These are phyloP conservation scores for Venturia effusa DNA, from an alignment of 2,329 filamentous ascomycete species.

Conservation along the genomic window DNA sequence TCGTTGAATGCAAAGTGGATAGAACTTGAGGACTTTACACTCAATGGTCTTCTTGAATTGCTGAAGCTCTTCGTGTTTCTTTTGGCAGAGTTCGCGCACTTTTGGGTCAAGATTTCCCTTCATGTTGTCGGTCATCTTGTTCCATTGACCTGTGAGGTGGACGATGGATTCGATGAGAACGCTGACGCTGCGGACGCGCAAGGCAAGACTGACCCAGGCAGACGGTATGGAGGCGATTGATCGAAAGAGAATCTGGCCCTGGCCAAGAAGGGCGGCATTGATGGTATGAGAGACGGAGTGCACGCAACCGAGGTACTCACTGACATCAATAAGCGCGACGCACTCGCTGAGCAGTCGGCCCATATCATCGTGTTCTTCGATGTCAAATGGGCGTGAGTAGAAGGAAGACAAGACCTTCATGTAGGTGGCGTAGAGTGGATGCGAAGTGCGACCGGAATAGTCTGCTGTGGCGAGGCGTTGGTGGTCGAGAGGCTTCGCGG, in stretches of 20 bases:
- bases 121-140: slow-evolving; percentile 14
- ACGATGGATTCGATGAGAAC: slow-evolving; percentile 36
- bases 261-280: slow-evolving; percentile 36
- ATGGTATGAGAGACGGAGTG: slow-evolving; percentile 33
- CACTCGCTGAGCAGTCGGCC: slow-evolving; percentile 28
- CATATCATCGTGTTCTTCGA: slow-evolving; percentile 16
- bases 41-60: slow-evolving; percentile 16
- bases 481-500: background rate
- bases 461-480: slow-evolving; percentile 1
- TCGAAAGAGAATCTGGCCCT: slow-evolving; percentile 35
- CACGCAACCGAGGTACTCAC: slow-evolving; percentile 35
- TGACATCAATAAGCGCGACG: slow-evolving; percentile 32
- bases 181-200: slow-evolving; percentile 33
- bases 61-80: slow-evolving; percentile 20
- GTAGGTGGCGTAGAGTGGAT: slow-evolving; percentile 1
- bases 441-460: background rate
- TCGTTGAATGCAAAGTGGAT: slow-evolving; percentile 20
- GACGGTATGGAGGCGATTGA: slow-evolving; percentile 32
- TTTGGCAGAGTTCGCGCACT: slow-evolving; percentile 21
- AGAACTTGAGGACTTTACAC: slow-evolving; percentile 25
- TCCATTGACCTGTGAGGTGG: slow-evolving; percentile 34
- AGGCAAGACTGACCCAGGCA: slow-evolving; percentile 35
- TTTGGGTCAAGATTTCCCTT: slow-evolving; percentile 16
- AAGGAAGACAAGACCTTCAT: slow-evolving; percentile 1
- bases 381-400: slow-evolving; percentile 3